Evolutionary conservation across 768 basidiomycete species (phyloP).

Genomic region (Paxillus ammoniavirescens): DNA sequence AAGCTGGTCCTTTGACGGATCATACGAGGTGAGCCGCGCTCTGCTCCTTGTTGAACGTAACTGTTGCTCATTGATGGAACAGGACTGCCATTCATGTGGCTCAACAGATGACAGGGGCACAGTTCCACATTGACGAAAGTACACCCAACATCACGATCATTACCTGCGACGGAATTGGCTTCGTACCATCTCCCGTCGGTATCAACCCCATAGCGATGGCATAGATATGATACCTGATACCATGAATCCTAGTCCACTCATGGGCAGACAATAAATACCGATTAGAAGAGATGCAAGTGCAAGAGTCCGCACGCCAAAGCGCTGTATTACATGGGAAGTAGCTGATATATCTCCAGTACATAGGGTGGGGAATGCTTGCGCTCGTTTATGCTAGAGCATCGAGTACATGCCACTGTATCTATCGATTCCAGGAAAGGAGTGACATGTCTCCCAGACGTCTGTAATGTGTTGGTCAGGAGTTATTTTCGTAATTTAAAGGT

Average conservation of each 20-base stretch:
- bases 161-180: constrained; percentile 66
- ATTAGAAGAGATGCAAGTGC: constrained; percentile 12
- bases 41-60: background rate
- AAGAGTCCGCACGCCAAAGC: constrained; percentile 7
- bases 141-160: constrained; percentile 42
- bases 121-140: constrained; percentile 53
- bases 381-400: constrained; percentile 2
- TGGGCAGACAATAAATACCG: constrained; percentile 18
- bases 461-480: constrained; percentile 4
- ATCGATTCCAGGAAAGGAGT: constrained; percentile 80
- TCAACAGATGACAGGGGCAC: constrained; percentile 64
- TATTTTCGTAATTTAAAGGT: background rate
- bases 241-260: background rate
- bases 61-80: background rate
- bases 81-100: constrained; percentile 74
- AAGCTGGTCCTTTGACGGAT: constrained; percentile 54
- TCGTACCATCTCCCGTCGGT: constrained; percentile 25
- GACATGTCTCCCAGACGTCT: constrained; percentile 89
- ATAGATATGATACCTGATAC: background rate
- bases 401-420: constrained; percentile 8
- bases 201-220: background rate
- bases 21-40: constrained; percentile 57
- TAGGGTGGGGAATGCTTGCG: constrained; percentile 15
- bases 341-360: constrained; percentile 11
- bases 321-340: constrained; percentile 22